Base-by-base conservation (phyloP, 2,329 filamentous ascomycete species). In the Samsoniella hepiali region DNA sequence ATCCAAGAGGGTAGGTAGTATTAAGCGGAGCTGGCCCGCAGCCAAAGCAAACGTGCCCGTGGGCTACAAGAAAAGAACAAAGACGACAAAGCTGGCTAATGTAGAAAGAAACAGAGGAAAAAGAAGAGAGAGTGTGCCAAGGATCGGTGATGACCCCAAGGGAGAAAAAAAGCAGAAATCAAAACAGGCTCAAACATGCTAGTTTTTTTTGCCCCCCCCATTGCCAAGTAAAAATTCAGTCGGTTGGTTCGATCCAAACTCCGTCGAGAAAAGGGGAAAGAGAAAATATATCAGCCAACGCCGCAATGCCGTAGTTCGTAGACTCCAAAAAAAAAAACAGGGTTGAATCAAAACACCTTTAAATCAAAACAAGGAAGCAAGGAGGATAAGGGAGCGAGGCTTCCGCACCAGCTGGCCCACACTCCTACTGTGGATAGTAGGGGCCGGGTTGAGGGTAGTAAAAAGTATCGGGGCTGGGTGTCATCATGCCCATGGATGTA, bases 401-500 rank as follows among this genome's bases (percentile, higher is more conserved):
- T 15, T 64, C 42, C 22, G 29, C 51, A 38, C 29, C 34, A 13
- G 17, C 34, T 17, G 27, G 57, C 63, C 67, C 72, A 69, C 68
- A 72, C 64, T 61, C 68, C 79, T 84, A 88, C 73, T 86, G 84
- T 62, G 81, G 78, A 71, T 88, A 89, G 74, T 86, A 89, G 44
- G 80, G 77, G 3, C 78, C 77, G 59, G 79, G 76, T 68, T 84
- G 85, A 29, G 84, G 80, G 70, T 88, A 89, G 71, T 93, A 96
- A 77, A 90, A 96, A 65, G 81, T 82, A 73, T 88, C 82, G 70
- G 84, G 82, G 71, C 79, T 87, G 66, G 82, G 84, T 65, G 90
- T 90, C 79, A 93, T 89, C 88, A 95, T 91, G 50, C 87, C 88
- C 65, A 89, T 81, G 53, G 87, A 81, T 50, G 82, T 84, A 22